Conservation (phyloP, 2,329 filamentous ascomycete genomes). For the Cercospora sp. region DNA sequence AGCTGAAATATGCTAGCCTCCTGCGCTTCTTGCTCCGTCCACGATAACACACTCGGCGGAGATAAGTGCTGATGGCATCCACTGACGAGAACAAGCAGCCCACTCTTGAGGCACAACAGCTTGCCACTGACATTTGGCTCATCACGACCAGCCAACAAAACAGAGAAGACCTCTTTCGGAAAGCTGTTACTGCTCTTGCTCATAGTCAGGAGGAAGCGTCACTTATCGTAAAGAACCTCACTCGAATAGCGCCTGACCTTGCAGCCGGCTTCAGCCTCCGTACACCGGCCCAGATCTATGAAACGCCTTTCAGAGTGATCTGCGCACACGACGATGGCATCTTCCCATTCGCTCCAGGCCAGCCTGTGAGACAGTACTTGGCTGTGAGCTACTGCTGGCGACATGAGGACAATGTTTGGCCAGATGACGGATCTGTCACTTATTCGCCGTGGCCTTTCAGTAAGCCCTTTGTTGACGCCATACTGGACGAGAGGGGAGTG, state of each 20-base stretch:
- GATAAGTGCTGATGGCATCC: background rate
- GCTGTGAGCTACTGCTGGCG: conserved; percentile 8
- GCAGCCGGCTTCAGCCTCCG: background rate
- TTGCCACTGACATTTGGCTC: background rate
- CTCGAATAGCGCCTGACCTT: background rate
- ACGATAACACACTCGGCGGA: background rate
- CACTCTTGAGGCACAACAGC: background rate
- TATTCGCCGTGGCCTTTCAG: conserved; percentile 3
- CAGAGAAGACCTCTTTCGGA: background rate
- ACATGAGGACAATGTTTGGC: background rate
- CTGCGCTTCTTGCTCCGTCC: background rate
- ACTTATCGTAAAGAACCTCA: background rate
- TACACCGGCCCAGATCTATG: background rate
- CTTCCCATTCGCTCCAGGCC: background rate
- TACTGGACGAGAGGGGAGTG: conserved; percentile 1
- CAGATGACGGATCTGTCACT: background rate
- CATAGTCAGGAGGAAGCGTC: background rate
- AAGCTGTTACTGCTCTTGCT: background rate
- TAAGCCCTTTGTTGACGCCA: conserved; percentile 5
- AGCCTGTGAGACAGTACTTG: conserved; percentile 1
- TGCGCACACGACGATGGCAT: background rate
- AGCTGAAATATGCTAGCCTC: background rate
- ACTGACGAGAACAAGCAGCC: background rate
- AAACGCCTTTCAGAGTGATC: conserved; percentile 1
- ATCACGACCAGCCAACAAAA: background rate